Conservation (phyloP, 2,329 filamentous ascomycete genomes). For the Aspergillus floridensis region DNA sequence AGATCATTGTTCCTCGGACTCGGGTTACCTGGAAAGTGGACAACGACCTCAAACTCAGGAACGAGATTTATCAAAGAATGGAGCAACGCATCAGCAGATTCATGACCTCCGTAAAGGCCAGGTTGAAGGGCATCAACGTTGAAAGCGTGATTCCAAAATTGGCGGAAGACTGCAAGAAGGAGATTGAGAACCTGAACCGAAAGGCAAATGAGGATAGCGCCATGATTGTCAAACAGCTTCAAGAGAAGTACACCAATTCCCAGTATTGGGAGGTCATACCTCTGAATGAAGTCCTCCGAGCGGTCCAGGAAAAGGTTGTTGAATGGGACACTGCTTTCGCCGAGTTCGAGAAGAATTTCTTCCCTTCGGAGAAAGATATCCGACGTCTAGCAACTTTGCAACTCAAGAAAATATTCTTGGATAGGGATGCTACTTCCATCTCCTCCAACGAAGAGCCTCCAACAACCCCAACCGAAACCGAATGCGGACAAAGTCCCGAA, state of each 20-base stretch:
- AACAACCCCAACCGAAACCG: constrained; percentile 41
- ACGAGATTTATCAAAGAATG: constrained; percentile 78
- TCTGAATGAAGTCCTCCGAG: constrained; percentile 80
- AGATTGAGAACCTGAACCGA: constrained; percentile 74
- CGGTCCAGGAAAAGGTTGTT: constrained; percentile 87
- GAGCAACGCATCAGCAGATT: constrained; percentile 82
- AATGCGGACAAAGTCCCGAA: constrained; percentile 27
- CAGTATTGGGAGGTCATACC: constrained; percentile 97
- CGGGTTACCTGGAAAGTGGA: constrained; percentile 98
- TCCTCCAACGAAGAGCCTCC: constrained; percentile 69
- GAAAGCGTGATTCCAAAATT: constrained; percentile 89
- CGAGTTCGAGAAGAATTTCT: constrained; percentile 88
- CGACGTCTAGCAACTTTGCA: constrained; percentile 87
- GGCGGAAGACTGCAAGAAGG: constrained; percentile 72
- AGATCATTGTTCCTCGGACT: constrained; percentile 87
- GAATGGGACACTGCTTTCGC: constrained; percentile 90
- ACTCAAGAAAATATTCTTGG: constrained; percentile 89
- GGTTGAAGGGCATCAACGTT: constrained; percentile 83
- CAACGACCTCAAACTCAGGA: constrained; percentile 86
- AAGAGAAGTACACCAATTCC: constrained; percentile 87
- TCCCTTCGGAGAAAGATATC: constrained; percentile 94
- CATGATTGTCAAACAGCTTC: constrained; percentile 70
- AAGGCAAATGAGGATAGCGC: constrained; percentile 81
- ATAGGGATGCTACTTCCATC: constrained; percentile 71
- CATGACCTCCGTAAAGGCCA: constrained; percentile 78